Evolutionary conservation across 768 basidiomycete species (phyloP).

Genomic region (Xerocomellus chrysenteron): DNA sequence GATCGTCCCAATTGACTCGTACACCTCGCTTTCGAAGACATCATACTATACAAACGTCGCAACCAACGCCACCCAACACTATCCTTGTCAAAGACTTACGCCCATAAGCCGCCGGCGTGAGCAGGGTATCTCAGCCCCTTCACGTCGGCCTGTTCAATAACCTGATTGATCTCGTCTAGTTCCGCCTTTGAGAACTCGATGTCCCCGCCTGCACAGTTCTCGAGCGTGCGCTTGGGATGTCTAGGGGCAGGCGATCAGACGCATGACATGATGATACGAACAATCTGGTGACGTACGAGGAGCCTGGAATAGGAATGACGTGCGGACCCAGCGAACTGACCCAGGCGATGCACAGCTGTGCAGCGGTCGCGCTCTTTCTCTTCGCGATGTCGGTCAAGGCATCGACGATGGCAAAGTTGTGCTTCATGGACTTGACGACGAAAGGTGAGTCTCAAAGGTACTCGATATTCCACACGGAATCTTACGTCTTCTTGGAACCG

Average conservation of each 20-base stretch:
- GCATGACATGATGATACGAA: no score
- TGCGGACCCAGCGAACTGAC: constrained; percentile 39
- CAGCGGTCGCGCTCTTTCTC: constrained; percentile 41
- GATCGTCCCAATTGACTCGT: no score
- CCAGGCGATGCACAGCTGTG: constrained; percentile 46
- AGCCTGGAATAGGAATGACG: constrained; percentile 53
- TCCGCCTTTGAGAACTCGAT: constrained; percentile 43
- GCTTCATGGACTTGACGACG: constrained; percentile 10
- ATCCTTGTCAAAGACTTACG: not conserved
- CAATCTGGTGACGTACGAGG: no score
- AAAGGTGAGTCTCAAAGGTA: not conserved
- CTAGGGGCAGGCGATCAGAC: constrained; percentile 9
- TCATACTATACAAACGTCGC: no score
- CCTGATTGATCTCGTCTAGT: constrained; percentile 37
- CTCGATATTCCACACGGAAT: not conserved
- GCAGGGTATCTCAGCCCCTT: constrained; percentile 42
- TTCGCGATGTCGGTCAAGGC: constrained; percentile 39
- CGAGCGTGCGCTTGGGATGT: constrained; percentile 39
- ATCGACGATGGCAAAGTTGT: constrained; percentile 47
- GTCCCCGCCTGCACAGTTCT: constrained; percentile 45
- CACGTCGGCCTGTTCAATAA: constrained; percentile 37
- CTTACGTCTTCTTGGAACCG: constrained; percentile 45
- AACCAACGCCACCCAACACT: no score
- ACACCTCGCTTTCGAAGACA: no score
- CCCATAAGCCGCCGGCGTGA: not conserved